A percentile compares a stretch with the other conserved stretches of the same genome.
phyloP scores from a whole-genome alignment of 225 moss, liverwort and hornwort genomes.

The Physcomitrellopsis africana region DNA sequence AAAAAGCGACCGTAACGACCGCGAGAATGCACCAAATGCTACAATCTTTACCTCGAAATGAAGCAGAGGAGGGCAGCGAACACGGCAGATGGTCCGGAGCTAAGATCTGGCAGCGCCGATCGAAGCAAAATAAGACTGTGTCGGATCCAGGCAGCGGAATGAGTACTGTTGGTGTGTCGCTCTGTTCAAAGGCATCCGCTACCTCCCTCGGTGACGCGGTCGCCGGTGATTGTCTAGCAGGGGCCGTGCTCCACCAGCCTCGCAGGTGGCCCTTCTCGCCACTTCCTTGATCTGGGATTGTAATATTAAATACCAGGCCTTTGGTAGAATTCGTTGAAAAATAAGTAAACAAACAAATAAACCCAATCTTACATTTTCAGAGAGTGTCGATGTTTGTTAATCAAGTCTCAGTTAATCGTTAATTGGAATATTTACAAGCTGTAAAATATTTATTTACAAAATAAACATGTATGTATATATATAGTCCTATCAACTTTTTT shows the following conservation, averaged over 20 bases:
- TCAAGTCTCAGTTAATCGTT: too few relatives aligned
- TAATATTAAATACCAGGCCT: too few relatives aligned
- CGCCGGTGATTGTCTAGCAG: constrained; percentile 19
- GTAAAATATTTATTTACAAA: too few relatives aligned
- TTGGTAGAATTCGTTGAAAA: too few relatives aligned
- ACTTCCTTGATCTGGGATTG: too few relatives aligned
- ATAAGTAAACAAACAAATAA: too few relatives aligned
- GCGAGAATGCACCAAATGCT: background rate
- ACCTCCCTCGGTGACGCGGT: background rate
- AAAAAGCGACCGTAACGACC: background rate
- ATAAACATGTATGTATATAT: too few relatives aligned
- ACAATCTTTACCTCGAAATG: constrained; percentile 31
- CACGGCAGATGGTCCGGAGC: background rate
- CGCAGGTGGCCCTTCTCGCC: background rate
- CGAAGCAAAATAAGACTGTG: constrained; percentile 2
- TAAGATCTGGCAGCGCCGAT: constrained; percentile 8
- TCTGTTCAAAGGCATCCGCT: too few relatives aligned
- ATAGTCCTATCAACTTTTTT: too few relatives aligned
- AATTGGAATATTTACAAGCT: too few relatives aligned
- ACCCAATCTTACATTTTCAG: too few relatives aligned
- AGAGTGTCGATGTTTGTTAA: too few relatives aligned
- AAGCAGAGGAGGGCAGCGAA: background rate
- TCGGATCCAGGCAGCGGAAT: constrained; percentile 9
- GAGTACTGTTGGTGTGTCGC: background rate
- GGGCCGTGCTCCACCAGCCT: background rate